Evolutionary conservation across 768 basidiomycete genomes (phyloP).

Genomic region (Termitomyces sp.): DNA sequence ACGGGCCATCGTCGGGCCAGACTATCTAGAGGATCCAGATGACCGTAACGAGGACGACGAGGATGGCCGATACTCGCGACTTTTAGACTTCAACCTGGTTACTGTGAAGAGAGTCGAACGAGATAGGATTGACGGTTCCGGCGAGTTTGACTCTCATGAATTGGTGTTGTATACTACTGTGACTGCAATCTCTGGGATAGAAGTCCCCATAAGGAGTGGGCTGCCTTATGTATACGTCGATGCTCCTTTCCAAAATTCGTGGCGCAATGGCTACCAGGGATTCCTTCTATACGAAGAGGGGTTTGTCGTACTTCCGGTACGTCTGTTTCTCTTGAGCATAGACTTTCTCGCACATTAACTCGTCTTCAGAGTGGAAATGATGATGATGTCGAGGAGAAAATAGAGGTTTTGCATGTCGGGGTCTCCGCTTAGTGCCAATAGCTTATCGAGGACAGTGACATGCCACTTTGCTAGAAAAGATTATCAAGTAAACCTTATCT

Average conservation of each 20-base stretch:
- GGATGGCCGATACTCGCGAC: too few species aligned
- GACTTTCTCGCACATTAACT: neutral
- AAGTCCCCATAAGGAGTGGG: constrained; percentile 17
- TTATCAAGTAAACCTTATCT: neutral
- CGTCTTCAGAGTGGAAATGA: neutral
- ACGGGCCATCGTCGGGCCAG: too few species aligned
- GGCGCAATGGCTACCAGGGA: constrained; percentile 20
- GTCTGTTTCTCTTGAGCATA: neutral
- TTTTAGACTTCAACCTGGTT: constrained; percentile 7
- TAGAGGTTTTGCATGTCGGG: too few species aligned
- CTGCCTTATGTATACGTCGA: constrained; percentile 24
- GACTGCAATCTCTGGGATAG: constrained; percentile 13
- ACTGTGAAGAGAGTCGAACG: neutral
- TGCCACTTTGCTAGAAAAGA: neutral
- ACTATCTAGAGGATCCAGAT: too few species aligned
- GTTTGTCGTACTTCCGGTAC: constrained; percentile 32
- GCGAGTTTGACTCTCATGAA: neutral
- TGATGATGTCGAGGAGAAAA: neutral
- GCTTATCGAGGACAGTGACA: too few species aligned
- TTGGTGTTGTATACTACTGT: neutral
- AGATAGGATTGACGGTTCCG: neutral
- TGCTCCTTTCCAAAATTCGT: neutral
- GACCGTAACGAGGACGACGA: too few species aligned
- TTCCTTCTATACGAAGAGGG: too few species aligned
- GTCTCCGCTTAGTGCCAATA: neutral